These are phyloP conservation scores for Ophiostoma triangulosporum DNA, from an alignment of 2,329 filamentous ascomycete species.

Conservation along the genomic window DNA sequence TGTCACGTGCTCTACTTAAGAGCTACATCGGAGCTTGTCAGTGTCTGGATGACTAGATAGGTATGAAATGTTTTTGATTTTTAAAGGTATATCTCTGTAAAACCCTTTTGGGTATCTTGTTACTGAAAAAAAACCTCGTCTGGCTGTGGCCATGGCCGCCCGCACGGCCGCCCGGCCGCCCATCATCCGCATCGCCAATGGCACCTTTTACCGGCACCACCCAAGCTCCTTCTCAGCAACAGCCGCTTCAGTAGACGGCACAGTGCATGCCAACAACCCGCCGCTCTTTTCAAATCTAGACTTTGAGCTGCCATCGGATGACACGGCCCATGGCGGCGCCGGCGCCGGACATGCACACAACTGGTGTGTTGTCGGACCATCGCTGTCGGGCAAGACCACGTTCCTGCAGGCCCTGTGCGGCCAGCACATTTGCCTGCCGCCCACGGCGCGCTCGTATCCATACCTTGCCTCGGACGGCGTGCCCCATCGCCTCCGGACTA, in stretches of 20 bases:
- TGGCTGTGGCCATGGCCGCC: conserved; percentile 23
- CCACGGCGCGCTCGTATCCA: conserved; percentile 63
- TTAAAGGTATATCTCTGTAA: neutral
- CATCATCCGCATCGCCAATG: conserved; percentile 60
- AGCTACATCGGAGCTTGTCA: conserved; percentile 4
- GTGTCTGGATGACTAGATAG: neutral
- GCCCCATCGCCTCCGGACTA: conserved; percentile 39
- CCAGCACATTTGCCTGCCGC: conserved; percentile 60
- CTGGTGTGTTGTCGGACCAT: conserved; percentile 78
- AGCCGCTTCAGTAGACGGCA: neutral
- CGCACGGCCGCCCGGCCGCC: conserved; percentile 30
- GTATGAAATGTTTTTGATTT: neutral
- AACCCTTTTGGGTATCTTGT: neutral
- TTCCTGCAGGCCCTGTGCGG: conserved; percentile 70
- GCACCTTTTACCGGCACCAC: conserved; percentile 70
- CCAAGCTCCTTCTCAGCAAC: conserved; percentile 28
- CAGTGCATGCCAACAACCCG: conserved; percentile 47
- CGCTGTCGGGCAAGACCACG: conserved; percentile 65
- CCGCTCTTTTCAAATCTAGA: conserved; percentile 59
- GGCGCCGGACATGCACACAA: conserved; percentile 31
- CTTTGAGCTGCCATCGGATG: conserved; percentile 48
- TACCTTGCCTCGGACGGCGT: conserved; percentile 55
- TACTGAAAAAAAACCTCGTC: neutral
- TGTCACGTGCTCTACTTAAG: neutral
- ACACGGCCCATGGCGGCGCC: conserved; percentile 23